Evolutionary conservation across 1,284 basidiomycete species (phyloP), one percentile per base, ranked within the genome.

Genomic region (Rhodotorula sp.): DNA sequence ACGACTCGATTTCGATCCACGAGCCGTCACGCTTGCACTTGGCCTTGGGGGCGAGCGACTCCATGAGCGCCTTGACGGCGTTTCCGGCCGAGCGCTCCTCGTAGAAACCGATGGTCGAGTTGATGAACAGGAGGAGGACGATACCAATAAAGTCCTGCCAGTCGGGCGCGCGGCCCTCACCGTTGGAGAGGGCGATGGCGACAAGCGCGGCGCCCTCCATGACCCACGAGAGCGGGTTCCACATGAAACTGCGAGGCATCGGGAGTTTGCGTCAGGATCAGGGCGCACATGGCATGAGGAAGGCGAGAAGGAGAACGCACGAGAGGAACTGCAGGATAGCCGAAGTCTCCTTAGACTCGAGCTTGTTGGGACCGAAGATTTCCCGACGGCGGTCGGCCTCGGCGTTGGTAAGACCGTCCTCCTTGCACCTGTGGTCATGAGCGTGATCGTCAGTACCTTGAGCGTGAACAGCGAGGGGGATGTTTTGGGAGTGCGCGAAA

Each of bases 121-220:
- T 98, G 87, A 95, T 85, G 82, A 97, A 85, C 53, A 98, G 84
- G 29, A 98, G 87, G 68, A 93, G 84, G 78, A 96, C 84, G 84
- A 98, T 98, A 88, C 94, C 95, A 83, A 93, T 87, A 83, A 98
- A 99, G 85, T 98, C 94, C 80, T 90, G 85, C 95, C 95, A 97
- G 81, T 98, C 93, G 56, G 95, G 95, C 60, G 95, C 87, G 75
- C 85, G 84, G 74, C 86, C 84, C 77, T 88, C 88, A 83, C 95
- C 94, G 83, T 98, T 98, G 74, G 95, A 96, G 54, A 98, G 88
- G 59, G 87, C 95, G 81, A 97, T 97, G 71, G 95, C 94, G 81
- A 98, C 95, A 62, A 97, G 85, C 62, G 95, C 94, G 67, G 95
- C 95, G 77, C 91, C 93, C 83, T 99, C 95, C 95, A 98, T 99